Conservation (phyloP, 1,139 yeast species). For the Magnusiomyces suaveolens region DNA sequence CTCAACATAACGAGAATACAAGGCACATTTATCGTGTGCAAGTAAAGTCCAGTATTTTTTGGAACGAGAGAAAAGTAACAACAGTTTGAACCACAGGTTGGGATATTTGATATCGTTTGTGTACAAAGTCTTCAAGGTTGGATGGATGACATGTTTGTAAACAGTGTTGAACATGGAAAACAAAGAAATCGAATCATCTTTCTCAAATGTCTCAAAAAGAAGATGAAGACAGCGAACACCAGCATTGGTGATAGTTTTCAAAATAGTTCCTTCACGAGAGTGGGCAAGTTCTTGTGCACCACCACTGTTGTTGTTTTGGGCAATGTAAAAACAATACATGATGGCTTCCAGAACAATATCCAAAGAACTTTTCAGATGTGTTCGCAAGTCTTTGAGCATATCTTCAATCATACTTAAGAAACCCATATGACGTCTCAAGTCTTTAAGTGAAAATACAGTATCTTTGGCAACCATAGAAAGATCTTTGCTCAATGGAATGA, state of each 20-base stretch:
- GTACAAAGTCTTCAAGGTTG: conserved; percentile 59
- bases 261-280: not conserved
- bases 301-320: conserved; percentile 35
- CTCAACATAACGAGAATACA: conserved; percentile 47
- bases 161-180: conserved; percentile 40
- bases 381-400: conserved; percentile 53
- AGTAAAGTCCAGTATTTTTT: conserved; percentile 33
- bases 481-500: conserved; percentile 18
- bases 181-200: not conserved
- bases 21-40: conserved; percentile 38
- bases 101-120: conserved; percentile 74
- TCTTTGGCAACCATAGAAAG: conserved; percentile 18
- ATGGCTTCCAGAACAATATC: conserved; percentile 50
- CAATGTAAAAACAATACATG: conserved; percentile 45
- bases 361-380: conserved; percentile 43
- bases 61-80: conserved; percentile 24
- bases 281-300: not conserved
- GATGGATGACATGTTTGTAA: conserved; percentile 46
- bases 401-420: conserved; percentile 61
- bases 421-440: conserved; percentile 54
- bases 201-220: conserved; percentile 17
- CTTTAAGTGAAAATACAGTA: conserved; percentile 19
- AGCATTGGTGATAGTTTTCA: conserved; percentile 21
- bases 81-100: conserved; percentile 63
- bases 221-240: conserved; percentile 30